Percentiles rank a stretch among this genome's conserved stretches.
These are phyloP conservation scores for Didymella pinodella DNA, from an alignment of 2,329 filamentous ascomycete genomes.

Conservation along the genomic window DNA sequence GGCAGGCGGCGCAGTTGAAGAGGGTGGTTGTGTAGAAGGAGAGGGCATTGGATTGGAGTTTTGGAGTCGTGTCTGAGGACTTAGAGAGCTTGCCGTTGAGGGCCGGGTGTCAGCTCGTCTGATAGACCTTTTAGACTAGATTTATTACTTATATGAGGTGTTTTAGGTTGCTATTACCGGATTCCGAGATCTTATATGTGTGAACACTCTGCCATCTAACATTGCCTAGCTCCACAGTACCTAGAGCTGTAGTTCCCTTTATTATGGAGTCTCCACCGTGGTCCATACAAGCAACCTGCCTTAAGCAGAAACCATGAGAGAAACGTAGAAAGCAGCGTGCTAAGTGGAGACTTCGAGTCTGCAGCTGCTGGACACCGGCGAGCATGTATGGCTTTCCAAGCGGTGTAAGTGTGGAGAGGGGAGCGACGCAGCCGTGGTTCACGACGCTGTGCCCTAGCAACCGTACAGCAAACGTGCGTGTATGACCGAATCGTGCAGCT, in stretches of 20 bases:
- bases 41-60: conserved; percentile 10
- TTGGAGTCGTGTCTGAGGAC: conserved; percentile 1
- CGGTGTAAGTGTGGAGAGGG: neutral
- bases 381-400: neutral
- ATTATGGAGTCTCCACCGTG: neutral
- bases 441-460: neutral
- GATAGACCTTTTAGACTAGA: conserved; percentile 1
- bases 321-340: neutral
- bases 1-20: conserved; percentile 67
- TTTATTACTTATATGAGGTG: neutral
- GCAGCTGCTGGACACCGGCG: neutral
- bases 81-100: neutral
- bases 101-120: neutral
- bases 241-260: neutral
- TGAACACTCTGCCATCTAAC: neutral
- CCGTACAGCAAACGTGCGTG: neutral
- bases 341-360: neutral
- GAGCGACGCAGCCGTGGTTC: neutral
- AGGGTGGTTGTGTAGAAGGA: conserved; percentile 32
- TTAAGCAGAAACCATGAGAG: neutral
- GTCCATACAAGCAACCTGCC: neutral
- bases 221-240: neutral
- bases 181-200: neutral
- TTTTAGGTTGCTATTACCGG: neutral
- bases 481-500: neutral